Evolutionary conservation across 306 rosid genomes (phyloP), one percentile per base, ranked within the genome.

Genomic region (Sesbania bispinosa): DNA sequence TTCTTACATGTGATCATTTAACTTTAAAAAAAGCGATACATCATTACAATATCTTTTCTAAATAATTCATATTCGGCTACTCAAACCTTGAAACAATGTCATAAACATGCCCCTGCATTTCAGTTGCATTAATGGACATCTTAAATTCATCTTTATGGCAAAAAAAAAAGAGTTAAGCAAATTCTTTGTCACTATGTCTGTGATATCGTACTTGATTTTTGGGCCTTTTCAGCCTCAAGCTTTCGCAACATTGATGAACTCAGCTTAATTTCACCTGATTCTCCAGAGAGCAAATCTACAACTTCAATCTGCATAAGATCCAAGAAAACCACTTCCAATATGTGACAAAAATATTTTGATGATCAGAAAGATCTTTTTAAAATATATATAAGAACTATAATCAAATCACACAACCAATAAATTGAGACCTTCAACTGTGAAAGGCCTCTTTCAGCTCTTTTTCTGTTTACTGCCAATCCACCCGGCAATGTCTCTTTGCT

Each of bases 401-500:
- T n/a, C 10, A 47, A 54, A 75, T 21, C 19, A 57, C 16, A 69
- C 1, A 45, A 27, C 51, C 39, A 38, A 55, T 21, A 66, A 77
- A 75, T 58, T 80, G 52, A 60, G 65, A 91, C 99, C 99, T 94
- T 87, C n/a, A 94, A 82, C 77, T 71, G 91, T 10, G 88, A 83
- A 65, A 94, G 88, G 20, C 88, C 88, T 62, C 77, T 91, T 51
- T 87, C 99, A 30, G 80, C 82, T 82, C 97, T 92, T 79, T 81
- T 94, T 79, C 81, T 89, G 78, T 91, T 94, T 16, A 94, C 96
- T 5, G 96, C 90, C 70, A 89, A 79, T 51, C 99, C 99, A 42
- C 99, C 99, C 0, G 92, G 89, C 71, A 91, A 61, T 26, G 99
- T 94, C 81, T 94, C 99, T 82, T 91, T 94, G 86, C 99, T 94